Evolutionary conservation across 2,329 filamentous ascomycete genomes (phyloP), one percentile per base, ranked within the genome.

Genomic region (Rhytidhysteron rufulum): DNA sequence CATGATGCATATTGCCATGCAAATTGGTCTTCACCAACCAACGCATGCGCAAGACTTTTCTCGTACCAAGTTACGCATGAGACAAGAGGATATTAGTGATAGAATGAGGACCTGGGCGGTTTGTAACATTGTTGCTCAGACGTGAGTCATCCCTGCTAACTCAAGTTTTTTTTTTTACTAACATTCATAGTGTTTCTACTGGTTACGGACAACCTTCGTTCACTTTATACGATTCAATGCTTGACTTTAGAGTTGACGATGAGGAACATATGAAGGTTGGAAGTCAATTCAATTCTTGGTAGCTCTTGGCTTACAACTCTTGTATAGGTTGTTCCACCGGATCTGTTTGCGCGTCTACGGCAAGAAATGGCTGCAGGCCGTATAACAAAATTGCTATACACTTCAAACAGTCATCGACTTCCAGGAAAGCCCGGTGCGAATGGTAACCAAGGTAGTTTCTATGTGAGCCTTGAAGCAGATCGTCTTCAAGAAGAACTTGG

Each of bases 1-100:
- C 45, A 88, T 91, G 85, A 89, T 91, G 80, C 88, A 90, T 67
- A 80, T 86, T 17, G 87, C 87, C 7, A 89, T 88, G 49, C 86
- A 88, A 49, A 88, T 90, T 51, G 86, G 87, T 16, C 73, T 93
- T 39, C 86, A 93, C 56, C 79, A 86, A 34, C 87, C 86, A 10
- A 88, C 84, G 40, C 83, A 90, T 60, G 86, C 86, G 32, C 85
- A 90, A 60, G 87, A 91, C 62, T 93, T 91, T 61, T 88, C 85
- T 2, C 73, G 86, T 36, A 83, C 86, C 20, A 83, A 80, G 2
- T 74, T 87, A 22, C 83, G 89, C 50, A 71, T 91, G 29, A 85
- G 86, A 52, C 84, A 84, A 54, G 86, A 90, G 57, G 86, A 90
- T 54, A 78, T 90, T 42, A 79, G 85, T 50, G 86, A 93, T 57